Evolutionary conservation across 1,284 basidiomycete genomes (phyloP).

Genomic region (Rhodotorula sp.): DNA sequence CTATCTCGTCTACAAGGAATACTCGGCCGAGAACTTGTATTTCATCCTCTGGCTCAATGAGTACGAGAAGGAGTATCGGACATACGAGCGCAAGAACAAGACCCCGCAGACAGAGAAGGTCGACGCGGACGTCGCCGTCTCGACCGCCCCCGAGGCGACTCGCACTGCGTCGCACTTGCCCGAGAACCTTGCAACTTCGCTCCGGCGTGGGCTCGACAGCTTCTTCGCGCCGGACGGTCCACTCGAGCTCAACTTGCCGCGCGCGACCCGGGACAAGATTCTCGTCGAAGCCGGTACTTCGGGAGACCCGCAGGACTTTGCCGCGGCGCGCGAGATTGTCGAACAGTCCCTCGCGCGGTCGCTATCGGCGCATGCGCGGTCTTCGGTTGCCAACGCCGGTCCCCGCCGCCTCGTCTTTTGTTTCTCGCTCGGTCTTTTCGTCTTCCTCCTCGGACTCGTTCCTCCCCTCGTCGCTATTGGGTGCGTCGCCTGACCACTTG

Average conservation of each 20-base stretch:
- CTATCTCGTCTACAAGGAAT: constrained; percentile 40
- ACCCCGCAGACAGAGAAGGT: neutral
- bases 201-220: constrained; percentile 35
- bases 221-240: constrained; percentile 39
- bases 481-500: constrained; percentile 5
- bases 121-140: neutral
- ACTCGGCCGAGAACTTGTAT: constrained; percentile 40
- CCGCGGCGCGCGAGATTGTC: constrained; percentile 37
- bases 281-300: constrained; percentile 37
- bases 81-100: constrained; percentile 17
- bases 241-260: constrained; percentile 39
- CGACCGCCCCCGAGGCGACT: constrained; percentile 26
- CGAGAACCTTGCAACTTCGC: constrained; percentile 34
- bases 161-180: constrained; percentile 32
- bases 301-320: constrained; percentile 34
- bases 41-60: constrained; percentile 41
- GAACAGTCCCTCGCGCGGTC: constrained; percentile 34
- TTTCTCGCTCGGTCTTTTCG: constrained; percentile 33
- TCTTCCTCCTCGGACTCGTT: constrained; percentile 32
- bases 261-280: constrained; percentile 30
- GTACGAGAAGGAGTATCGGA: constrained; percentile 34
- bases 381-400: constrained; percentile 35
- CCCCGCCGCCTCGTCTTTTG: constrained; percentile 36
- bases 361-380: constrained; percentile 21
- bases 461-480: constrained; percentile 36